phyloP scores from a whole-genome alignment of 257 asterid species.

The Cynanchum wilfordii region DNA sequence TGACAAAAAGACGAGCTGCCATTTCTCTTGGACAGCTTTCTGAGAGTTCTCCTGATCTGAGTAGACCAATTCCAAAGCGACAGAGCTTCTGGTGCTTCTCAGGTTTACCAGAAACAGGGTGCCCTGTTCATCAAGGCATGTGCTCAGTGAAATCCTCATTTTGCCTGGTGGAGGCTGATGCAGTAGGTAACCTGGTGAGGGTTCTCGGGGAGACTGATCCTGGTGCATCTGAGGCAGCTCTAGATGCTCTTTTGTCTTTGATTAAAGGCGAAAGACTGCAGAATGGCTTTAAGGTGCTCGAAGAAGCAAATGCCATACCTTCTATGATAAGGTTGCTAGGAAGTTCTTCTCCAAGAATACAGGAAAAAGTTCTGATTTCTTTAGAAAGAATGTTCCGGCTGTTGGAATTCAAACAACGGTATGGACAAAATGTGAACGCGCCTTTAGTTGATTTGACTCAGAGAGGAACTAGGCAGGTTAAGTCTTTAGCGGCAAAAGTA shows the following conservation, averaged over 20 bases:
- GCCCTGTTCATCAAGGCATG: conserved; percentile 52
- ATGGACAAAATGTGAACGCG: conserved; percentile 40
- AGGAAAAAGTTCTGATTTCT: conserved; percentile 45
- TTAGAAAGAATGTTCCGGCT: conserved; percentile 54
- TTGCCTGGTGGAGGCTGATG: conserved; percentile 52
- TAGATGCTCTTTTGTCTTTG: conserved; percentile 63
- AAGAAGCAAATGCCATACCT: conserved; percentile 44
- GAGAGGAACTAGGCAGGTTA: conserved; percentile 37
- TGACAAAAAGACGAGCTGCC: conserved; percentile 38
- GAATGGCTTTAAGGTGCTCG: conserved; percentile 51
- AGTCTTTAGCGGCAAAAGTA: conserved; percentile 51
- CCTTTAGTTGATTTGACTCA: conserved; percentile 60
- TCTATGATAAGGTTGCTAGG: conserved; percentile 40
- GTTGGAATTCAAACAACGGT: conserved; percentile 39
- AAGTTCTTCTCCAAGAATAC: conserved; percentile 39
- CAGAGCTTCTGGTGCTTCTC: conserved; percentile 52
- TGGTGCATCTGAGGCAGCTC: conserved; percentile 50
- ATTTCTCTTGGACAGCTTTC: conserved; percentile 52
- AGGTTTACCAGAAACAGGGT: conserved; percentile 32
- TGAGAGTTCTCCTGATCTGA: conserved; percentile 35
- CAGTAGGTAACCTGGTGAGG: conserved; percentile 41
- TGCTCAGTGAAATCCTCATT: conserved; percentile 47
- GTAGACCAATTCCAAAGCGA: conserved; percentile 36
- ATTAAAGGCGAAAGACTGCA: conserved; percentile 40
- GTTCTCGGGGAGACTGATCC: conserved; percentile 41